phyloP scores from a whole-genome alignment of 768 basidiomycete species.

The Pholiota molesta region DNA sequence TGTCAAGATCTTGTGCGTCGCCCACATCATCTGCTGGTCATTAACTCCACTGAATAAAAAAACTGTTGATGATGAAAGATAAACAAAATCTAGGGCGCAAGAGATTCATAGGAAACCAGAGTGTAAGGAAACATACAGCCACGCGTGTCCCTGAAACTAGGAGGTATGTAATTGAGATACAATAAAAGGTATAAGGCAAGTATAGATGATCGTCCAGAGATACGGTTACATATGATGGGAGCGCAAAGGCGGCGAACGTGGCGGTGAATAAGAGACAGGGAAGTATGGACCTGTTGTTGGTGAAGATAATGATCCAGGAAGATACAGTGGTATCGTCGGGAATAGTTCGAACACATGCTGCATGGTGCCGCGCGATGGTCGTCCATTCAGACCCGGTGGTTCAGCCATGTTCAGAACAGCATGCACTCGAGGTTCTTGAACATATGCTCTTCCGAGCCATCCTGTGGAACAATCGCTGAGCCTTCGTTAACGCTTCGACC shows the following conservation, averaged over 20 bases:
- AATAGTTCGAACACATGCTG: slow-evolving; percentile 83
- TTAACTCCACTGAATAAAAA: too few species aligned
- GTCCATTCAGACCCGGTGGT: slow-evolving; percentile 39
- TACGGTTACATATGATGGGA: slow-evolving; percentile 4
- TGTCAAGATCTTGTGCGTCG: too few species aligned
- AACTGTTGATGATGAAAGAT: too few species aligned
- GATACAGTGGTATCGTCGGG: slow-evolving; percentile 73
- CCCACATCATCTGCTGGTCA: too few species aligned
- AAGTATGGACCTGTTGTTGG: slow-evolving; percentile 57
- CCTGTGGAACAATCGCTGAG: slow-evolving; percentile 58
- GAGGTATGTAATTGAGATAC: neutral
- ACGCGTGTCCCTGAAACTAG: neutral
- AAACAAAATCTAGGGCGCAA: too few species aligned
- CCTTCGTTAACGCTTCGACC: slow-evolving; percentile 63
- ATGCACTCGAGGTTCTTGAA: slow-evolving; percentile 85
- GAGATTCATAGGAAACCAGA: too few species aligned
- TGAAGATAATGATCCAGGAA: slow-evolving; percentile 61
- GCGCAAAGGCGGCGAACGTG: slow-evolving; percentile 7
- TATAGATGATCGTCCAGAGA: neutral
- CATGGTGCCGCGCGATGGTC: slow-evolving; percentile 48
- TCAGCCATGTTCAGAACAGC: slow-evolving; percentile 76
- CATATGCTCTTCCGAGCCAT: slow-evolving; percentile 50
- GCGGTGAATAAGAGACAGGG: slow-evolving; percentile 22
- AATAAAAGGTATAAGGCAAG: neutral
- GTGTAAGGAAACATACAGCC: neutral